Evolutionary conservation across 495 filamentous ascomycete genomes (phyloP), one percentile per base, ranked within the genome.

Genomic region (Neurospora sp.): DNA sequence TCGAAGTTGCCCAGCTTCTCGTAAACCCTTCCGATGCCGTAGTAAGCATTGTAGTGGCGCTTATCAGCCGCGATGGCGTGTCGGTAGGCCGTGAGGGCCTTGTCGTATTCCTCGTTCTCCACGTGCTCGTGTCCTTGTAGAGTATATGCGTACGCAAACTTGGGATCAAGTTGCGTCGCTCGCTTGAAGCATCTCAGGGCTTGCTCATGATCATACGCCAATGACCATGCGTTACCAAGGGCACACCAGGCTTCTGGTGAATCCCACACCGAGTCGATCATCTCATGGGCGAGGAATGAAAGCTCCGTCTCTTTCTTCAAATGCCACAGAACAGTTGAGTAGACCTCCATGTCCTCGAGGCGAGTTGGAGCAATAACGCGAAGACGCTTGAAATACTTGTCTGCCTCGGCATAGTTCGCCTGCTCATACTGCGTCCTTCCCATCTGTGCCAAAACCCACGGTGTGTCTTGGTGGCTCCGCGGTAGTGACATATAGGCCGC

Each of bases 281-380:
- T 84, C 78, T 96, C 92, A 76, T 98, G 96, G 3, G 96, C 91
- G 18, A 99, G 87, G 79, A 94, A 96, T 3, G 96, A 94, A 9
- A 99, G 85, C 38, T 97, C 93, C 8, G 93, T 91, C 74, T 98
- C 96, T 75, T 90, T 92, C 79, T 97, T 96, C 74, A 97, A 84
- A 79, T 97, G 93, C 96, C 96, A 99, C 9, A 99, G 88, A n/a
- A 95, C 89, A 14, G 96, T 98, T 4, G 95, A 98, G 80, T 96
- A 99, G 27, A 97, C 90, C 77, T 99, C 96, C 94, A 98, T 97
- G 77, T 97, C 94, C 75, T 94, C 91, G 68, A 94, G 85, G 22
- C 92, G 89, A 4, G 92, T 91, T 8, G 94, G 94, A 35, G 92
- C 89, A 68, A 94, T 83, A 44, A 88, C 84, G 72, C 91, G 91